Conservation (phyloP, 139 green algal genomes). For the Closterium sp. region DNA sequence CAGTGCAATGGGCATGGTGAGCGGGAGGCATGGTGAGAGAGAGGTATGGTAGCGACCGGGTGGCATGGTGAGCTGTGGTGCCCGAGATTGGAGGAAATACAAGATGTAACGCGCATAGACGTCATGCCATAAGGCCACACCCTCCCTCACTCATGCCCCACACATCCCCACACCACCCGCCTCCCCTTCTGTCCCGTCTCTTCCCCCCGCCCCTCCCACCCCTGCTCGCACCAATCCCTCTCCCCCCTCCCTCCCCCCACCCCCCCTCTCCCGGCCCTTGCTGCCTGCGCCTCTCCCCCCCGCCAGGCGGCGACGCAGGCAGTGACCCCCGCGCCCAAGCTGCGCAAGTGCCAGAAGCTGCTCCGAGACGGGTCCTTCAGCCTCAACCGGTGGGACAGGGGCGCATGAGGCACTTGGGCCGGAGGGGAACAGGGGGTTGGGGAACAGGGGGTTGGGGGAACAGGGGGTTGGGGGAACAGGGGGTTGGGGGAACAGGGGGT, state of each 20-base stretch:
- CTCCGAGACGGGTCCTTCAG: background rate
- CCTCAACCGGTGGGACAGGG: background rate
- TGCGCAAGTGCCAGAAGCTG: background rate
- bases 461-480: too few relatives aligned
- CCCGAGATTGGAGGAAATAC: too few relatives aligned
- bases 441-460: background rate
- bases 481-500: background rate
- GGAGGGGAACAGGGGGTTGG: background rate
- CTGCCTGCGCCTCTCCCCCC: background rate
- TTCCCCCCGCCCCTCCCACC: background rate
- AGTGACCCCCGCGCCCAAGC: background rate
- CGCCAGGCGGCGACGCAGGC: background rate
- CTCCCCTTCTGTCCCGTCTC: background rate
- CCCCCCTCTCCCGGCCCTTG: background rate
- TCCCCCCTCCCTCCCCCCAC: too few relatives aligned
- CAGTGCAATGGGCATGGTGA: background rate
- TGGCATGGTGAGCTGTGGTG: too few relatives aligned
- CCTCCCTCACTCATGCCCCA: background rate
- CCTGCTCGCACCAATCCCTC: too few relatives aligned
- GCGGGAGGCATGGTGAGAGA: background rate
- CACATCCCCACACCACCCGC: background rate
- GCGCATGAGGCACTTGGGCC: background rate
- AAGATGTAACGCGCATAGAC: too few relatives aligned
- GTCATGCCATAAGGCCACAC: background rate
- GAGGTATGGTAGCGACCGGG: background rate